Base-by-base conservation (phyloP, 768 basidiomycete genomes). In the Hortiboletus campestris region DNA sequence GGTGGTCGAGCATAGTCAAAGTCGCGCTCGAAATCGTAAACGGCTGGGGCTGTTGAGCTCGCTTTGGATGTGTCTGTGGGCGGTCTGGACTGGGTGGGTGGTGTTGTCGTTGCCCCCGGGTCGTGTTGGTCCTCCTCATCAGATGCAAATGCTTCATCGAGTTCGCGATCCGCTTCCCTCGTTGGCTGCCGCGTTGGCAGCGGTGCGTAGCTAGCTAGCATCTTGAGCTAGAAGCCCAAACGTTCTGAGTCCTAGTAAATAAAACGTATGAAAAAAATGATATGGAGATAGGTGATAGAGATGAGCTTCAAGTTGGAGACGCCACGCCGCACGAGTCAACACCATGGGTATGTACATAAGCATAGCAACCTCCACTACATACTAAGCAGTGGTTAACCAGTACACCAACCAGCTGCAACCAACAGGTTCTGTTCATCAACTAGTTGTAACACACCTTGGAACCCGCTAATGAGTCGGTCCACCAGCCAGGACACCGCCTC, bases 101-200 rank as follows among this genome's bases (percentile, higher is more conserved):
- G 77, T 4, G 76, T 74, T 28, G 76, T 74, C 25, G 75, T 14
- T 9, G 46, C 64, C 53, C 69, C 67, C 19, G 46, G 40, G 38
- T 51, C 12, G 7, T 29, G 49, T n/a, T 63, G 61, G 51, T 76
- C 68, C 12, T 80, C 77, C 28, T 81, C 78, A 53, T 85, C 83
- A 32, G 80, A 78, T 6, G 76, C 87, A 61, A 93, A 93, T 1
- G 91, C 86, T 31, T 85, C 90, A 63, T 89, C 82, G 66, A 93
- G 82, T 70, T 92, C 90, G 59, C 80, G 76, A 49, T 78, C 76
- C 28, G 74, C 74, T 49, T 74, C 69, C 45, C 76, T 77, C 42
- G 76, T 71, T 67, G 76, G 75, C 40, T 69, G 75, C 46, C 72
- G 75, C 65, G 78, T 80, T 45, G 80, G 78, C 19, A 86, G 72